Base-by-base conservation (phyloP, 352 stramenopile species). In the Pilasporangium apinafurcum region DNA sequence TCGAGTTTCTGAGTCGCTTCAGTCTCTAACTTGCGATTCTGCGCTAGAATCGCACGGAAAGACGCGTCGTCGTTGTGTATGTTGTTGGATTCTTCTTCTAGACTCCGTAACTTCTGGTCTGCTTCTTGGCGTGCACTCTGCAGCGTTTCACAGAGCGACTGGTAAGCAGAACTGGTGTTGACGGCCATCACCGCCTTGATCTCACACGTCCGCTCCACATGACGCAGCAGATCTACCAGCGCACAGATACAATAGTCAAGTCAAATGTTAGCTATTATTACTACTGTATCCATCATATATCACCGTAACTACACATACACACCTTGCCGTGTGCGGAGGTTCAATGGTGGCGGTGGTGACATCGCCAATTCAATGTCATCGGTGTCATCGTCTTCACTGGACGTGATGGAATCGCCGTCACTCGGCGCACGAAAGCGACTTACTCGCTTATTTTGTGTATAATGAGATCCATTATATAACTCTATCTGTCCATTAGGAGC, bases 151-250 rank as follows among this genome's bases (percentile, higher is more conserved):
- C 70, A 86, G 28, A 89, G 58, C 43, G 44, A n/a, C 24, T 74
- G 59, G 44, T 89, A 86, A 27, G 77, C 74, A 2, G 44, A 45
- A 27, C 71, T 85, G n/a, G 55, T 53, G 10, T 56, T 76, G 20
- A 89, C 71, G 1, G 66, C 62, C 24, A 64, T 46, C 45, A 70
- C 61, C 18, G 77, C 77, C 37, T 76, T 78, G 35, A 62, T 58
- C 41, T 89, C 77, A 22, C 77, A 89, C 32, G 64, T 59, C 26
- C 56, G 62, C 47, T 89, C 73, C 33, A 89, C 69, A 13, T 78
- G 58, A 21, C 67, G 59, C 43, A 86, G 48, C 33, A 89, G 59
- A 32, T 89, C 76, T 77, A 32, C 9, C 27, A 27, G 0, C 24
- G 5, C 18, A 48, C 20, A 22, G 2, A 20, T 8, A 16, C 17